Evolutionary conservation across 768 basidiomycete species (phyloP).

Genomic region (Suillus decipiens): DNA sequence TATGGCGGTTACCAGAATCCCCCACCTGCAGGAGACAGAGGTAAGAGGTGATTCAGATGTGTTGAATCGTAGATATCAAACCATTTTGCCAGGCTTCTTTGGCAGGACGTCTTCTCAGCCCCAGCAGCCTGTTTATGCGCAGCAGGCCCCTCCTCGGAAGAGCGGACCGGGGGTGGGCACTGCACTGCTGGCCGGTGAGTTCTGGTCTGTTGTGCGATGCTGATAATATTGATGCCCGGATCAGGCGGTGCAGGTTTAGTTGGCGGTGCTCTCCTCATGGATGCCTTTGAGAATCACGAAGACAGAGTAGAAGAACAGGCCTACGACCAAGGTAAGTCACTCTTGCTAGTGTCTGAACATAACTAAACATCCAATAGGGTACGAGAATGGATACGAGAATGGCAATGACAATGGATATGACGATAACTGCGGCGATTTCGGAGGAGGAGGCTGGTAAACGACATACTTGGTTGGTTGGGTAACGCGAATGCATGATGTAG

Average conservation of each 20-base stretch:
- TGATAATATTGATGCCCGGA: constrained; percentile 10
- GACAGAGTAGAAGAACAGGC: constrained; percentile 33
- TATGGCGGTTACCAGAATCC: constrained; percentile 25
- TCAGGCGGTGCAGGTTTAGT: constrained; percentile 64
- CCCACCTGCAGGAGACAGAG: constrained; percentile 23
- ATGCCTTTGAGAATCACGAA: constrained; percentile 49
- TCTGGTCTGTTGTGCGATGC: neutral
- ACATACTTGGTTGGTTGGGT: neutral
- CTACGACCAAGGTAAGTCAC: constrained; percentile 36
- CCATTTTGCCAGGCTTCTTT: constrained; percentile 30
- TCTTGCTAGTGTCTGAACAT: neutral
- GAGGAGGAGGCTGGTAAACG: constrained; percentile 16
- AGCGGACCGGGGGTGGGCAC: constrained; percentile 54
- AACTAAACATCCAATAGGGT: constrained; percentile 28
- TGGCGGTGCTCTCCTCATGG: constrained; percentile 58
- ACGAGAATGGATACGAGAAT: constrained; percentile 24
- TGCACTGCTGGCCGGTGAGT: constrained; percentile 46
- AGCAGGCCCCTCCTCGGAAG: constrained; percentile 43
- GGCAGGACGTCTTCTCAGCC: constrained; percentile 27
- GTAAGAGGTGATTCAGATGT: constrained; percentile 11
- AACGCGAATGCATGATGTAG: neutral
- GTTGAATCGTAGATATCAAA: neutral
- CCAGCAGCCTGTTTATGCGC: constrained; percentile 34
- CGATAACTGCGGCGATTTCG: constrained; percentile 13
- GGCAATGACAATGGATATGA: constrained; percentile 6